Conservation (phyloP, 352 stramenopile genomes). For the Globisporangium cederbergense region DNA sequence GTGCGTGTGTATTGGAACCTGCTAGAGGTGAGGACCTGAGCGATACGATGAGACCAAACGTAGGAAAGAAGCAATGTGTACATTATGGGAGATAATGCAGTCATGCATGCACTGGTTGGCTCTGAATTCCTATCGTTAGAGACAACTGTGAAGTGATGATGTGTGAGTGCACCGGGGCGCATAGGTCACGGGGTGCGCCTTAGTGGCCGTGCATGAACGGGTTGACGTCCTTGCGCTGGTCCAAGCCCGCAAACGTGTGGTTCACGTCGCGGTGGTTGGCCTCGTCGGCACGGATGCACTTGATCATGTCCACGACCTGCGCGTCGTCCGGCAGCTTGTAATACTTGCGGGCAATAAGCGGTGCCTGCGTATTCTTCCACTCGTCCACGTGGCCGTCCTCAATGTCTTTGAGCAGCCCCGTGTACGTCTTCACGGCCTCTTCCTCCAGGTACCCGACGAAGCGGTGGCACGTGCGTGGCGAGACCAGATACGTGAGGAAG, state of each 20-base stretch:
- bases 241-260: conserved; percentile 46
- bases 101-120: too few relatives aligned
- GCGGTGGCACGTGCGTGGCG: conserved; percentile 87
- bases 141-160: too few relatives aligned
- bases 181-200: too few relatives aligned
- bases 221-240: conserved; percentile 27
- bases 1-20: too few relatives aligned
- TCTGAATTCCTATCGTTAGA: too few relatives aligned
- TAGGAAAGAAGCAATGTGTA: too few relatives aligned
- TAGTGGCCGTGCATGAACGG: conserved; percentile 29
- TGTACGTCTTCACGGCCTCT: conserved; percentile 91
- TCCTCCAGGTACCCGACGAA: conserved; percentile 94
- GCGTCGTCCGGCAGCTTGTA: conserved; percentile 59
- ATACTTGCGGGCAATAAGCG: conserved; percentile 82
- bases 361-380: conserved; percentile 70
- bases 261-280: conserved; percentile 79
- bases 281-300: conserved; percentile 72
- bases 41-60: too few relatives aligned
- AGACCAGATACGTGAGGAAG: conserved; percentile 83
- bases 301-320: conserved; percentile 57
- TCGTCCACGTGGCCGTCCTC: conserved; percentile 69
- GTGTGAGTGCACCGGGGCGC: too few relatives aligned
- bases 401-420: conserved; percentile 88
- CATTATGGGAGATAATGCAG: too few relatives aligned
- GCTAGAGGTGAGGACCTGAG: too few relatives aligned